phyloP scores from a whole-genome alignment of 2,329 filamentous ascomycete genomes.

The Trichoderma sp. region DNA sequence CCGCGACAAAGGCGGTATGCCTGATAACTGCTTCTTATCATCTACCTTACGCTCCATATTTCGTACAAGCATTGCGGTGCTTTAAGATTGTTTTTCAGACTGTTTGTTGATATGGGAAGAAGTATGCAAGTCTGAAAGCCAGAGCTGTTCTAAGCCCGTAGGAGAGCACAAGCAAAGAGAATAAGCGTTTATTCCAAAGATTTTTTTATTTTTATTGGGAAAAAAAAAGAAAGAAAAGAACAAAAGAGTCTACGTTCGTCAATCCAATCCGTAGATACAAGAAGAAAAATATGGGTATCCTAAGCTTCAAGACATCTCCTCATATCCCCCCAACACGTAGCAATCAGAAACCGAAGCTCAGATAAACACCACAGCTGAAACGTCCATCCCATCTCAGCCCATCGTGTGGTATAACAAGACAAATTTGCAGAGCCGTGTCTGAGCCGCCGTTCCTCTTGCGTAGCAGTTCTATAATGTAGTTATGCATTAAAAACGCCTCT shows the following conservation, averaged over 20 bases:
- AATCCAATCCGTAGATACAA: background rate
- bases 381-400: background rate
- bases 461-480: background rate
- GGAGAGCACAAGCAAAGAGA: too few relatives aligned
- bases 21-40: background rate
- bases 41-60: background rate
- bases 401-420: background rate
- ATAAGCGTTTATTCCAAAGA: too few relatives aligned
- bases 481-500: background rate
- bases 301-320: background rate
- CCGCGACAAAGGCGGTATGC: constrained; percentile 8
- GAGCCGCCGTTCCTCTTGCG: background rate
- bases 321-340: background rate
- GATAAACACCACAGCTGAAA: background rate
- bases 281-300: background rate
- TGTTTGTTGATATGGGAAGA: too few relatives aligned
- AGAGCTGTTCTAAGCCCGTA: too few relatives aligned
- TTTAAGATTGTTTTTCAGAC: too few relatives aligned
- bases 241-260: background rate
- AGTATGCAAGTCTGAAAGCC: too few relatives aligned
- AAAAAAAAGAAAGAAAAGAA: background rate
- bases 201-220: too few relatives aligned
- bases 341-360: background rate
- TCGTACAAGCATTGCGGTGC: background rate
- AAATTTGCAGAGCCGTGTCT: background rate